These are phyloP conservation scores for Gaeumannomyces tritici DNA, from an alignment of 2,329 filamentous ascomycete genomes.

Conservation along the genomic window DNA sequence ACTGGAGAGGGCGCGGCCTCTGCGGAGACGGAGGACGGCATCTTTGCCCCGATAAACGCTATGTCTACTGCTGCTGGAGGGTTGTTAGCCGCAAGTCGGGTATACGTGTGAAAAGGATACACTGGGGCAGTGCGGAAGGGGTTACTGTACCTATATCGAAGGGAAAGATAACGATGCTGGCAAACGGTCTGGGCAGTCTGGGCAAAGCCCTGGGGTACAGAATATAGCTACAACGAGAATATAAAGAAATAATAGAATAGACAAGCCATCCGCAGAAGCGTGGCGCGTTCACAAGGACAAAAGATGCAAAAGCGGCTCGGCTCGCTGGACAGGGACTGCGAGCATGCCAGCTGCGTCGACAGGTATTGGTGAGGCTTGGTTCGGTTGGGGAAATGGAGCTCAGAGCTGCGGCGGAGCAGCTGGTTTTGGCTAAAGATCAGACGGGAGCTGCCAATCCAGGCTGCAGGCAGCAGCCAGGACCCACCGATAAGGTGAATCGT, in stretches of 20 bases:
- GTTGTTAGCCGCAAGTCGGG: neutral
- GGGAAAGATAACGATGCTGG: neutral
- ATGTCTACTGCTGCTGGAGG: neutral
- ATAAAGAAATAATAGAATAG: neutral
- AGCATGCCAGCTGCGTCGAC: neutral
- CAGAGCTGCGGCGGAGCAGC: neutral
- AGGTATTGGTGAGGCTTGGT: neutral
- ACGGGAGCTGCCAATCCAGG: neutral
- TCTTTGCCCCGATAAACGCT: neutral
- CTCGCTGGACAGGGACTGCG: neutral
- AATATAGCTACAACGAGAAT: neutral
- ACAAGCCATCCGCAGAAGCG: neutral
- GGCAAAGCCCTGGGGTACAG: neutral
- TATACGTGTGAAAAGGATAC: neutral
- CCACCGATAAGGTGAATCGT: neutral
- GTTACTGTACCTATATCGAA: neutral
- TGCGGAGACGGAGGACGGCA: conserved; percentile 4
- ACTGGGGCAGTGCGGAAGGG: neutral
- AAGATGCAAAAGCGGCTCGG: neutral
- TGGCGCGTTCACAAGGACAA: neutral
- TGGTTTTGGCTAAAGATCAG: neutral
- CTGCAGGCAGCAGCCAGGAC: neutral
- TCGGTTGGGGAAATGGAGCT: neutral
- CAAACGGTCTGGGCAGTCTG: neutral
- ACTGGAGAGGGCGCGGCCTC: neutral